Evolutionary conservation across 805 yeast species (phyloP).

Genomic region (Metschnikowia koreensis): DNA sequence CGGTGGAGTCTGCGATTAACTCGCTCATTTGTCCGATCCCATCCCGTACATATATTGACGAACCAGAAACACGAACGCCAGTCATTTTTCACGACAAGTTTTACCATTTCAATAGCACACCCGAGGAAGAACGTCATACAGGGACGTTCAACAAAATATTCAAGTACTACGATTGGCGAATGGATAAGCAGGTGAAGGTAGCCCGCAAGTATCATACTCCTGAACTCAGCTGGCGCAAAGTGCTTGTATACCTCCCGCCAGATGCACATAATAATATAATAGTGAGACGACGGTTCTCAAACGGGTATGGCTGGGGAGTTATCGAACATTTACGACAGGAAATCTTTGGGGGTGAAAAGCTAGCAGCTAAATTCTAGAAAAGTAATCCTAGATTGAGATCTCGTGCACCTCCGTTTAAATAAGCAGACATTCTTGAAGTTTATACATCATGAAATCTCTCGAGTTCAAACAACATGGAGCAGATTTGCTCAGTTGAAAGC

Average conservation of each 20-base stretch:
- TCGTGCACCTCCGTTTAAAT: no score
- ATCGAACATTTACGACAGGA: slow-evolving; percentile 38
- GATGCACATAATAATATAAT: slow-evolving; percentile 48
- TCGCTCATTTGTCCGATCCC: slow-evolving; percentile 42
- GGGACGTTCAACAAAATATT: slow-evolving; percentile 20
- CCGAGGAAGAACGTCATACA: slow-evolving; percentile 20
- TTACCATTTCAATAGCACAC: slow-evolving; percentile 34
- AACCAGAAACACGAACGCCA: slow-evolving; percentile 34
- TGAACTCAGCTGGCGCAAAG: slow-evolving; percentile 42
- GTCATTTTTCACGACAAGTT: slow-evolving; percentile 44
- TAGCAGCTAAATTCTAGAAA: slow-evolving; percentile 13
- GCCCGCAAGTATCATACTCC: slow-evolving; percentile 42
- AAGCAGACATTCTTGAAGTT: no score
- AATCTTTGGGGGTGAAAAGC: slow-evolving; percentile 20
- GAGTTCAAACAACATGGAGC: no score
- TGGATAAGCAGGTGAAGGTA: slow-evolving; percentile 39
- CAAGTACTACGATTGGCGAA: slow-evolving; percentile 33
- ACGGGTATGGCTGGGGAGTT: slow-evolving; percentile 49
- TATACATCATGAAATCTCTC: no score
- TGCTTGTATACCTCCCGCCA: slow-evolving; percentile 42
- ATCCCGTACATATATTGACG: slow-evolving; percentile 27
- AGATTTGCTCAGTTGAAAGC: no score
- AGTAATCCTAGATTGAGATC: no score
- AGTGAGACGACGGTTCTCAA: slow-evolving; percentile 42
- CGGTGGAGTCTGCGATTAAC: slow-evolving; percentile 42